A percentile compares a stretch with the other conserved stretches of the same genome.
Evolutionary conservation across 176 grass and related monocot species (phyloP).

Genomic region (Oryza australiensis): DNA sequence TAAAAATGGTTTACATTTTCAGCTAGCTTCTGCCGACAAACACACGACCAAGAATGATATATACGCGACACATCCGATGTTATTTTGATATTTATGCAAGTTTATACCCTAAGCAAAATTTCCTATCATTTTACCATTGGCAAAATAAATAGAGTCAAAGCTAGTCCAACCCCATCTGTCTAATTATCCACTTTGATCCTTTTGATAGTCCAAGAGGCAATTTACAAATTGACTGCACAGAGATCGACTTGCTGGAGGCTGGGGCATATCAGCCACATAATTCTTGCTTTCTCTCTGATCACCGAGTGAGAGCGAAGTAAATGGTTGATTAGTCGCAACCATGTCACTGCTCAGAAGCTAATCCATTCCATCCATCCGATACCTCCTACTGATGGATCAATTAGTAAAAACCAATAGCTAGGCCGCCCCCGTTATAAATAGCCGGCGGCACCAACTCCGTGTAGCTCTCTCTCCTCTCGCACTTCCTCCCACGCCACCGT

Average conservation of each 20-base stretch:
- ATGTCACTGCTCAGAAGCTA: slow-evolving; percentile 4
- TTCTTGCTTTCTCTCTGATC: neutral
- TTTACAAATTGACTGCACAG: neutral
- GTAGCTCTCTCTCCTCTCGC: slow-evolving; percentile 9
- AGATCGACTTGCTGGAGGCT: neutral
- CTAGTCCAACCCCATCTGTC: neutral
- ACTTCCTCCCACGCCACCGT: slow-evolving; percentile 3
- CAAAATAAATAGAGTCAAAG: neutral
- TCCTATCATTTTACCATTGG: neutral
- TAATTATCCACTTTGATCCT: neutral
- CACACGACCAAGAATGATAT: no score
- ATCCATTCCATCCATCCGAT: slow-evolving; percentile 8
- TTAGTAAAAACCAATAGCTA: slow-evolving; percentile 23
- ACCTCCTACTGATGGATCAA: neutral
- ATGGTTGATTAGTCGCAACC: slow-evolving; percentile 29
- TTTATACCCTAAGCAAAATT: no score
- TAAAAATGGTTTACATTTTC: no score
- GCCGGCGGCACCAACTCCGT: slow-evolving; percentile 30
- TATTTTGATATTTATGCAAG: no score
- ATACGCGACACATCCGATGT: no score
- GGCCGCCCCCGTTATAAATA: slow-evolving; percentile 52
- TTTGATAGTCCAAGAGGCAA: neutral
- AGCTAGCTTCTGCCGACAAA: no score
- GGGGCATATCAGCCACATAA: slow-evolving; percentile 15
- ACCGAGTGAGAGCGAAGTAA: neutral